Base-by-base conservation (phyloP, 352 stramenopile species). In the Globisporangium sylvaticum region DNA sequence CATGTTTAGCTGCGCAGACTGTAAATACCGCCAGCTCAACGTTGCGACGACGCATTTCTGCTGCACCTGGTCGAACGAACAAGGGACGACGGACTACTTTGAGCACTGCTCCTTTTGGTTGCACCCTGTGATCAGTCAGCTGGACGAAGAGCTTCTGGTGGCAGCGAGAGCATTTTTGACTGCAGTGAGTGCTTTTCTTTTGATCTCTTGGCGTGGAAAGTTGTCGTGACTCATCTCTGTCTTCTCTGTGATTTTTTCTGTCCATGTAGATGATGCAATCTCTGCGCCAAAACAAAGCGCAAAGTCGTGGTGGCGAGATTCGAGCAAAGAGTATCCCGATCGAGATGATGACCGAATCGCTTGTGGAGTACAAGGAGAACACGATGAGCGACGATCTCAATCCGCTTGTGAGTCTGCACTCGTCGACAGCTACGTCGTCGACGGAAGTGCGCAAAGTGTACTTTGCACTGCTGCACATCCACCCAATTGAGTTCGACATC, bases 31-130 rank as follows among this genome's bases (percentile, higher is more conserved):
- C 0, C 85, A 94, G 67, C 71, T 78, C 14, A 92, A 89, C 65
- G 79, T 95, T 24, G 85, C 87, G 24, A 77, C 84, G 5, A 90
- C 94, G 73, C 88, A 96, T 44, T 96, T 96, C 56, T 96, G 88
- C 62, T 96, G 88, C 64, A 90, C 84, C 20, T 96, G 88, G 88
- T 95, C 87, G 42, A 95, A 94, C 62, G 88, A 96, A 65, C 88
- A 96, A 66, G 88, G 87, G 24, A 92, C 77, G 44, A 96, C 88
- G 2, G 88, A 95, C 64, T 96, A 96, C 71, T 96, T 95, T 56
- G 89, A 96, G 72, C 88, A 96, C 68, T 96, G 79, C 60, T 95
- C 85, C 5, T 91, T 95, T 52, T 94, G 87, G 84, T 68, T 95
- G 63, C 89, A 92, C 58, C 89, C 89, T 18, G 80, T 96, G 32